Percentiles rank a stretch among this genome's conserved stretches.
Evolutionary conservation across 164 flowering plant genomes (phyloP).

Genomic region (Buxus sempervirens): DNA sequence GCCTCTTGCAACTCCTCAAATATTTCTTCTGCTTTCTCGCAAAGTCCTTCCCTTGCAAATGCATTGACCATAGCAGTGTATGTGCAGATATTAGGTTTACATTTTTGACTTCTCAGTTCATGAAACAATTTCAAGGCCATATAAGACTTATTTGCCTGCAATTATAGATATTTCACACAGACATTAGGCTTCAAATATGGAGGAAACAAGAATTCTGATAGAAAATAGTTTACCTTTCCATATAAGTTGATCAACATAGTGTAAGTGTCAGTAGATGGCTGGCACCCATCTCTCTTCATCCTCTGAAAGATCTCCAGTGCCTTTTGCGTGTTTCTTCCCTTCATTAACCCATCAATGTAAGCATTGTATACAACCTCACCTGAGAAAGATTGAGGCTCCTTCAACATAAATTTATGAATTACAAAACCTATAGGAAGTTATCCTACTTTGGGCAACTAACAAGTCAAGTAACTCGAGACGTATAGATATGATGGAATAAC

Average conservation of each 20-base stretch:
- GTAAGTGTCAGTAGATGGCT: constrained; percentile 69
- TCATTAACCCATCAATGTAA: constrained; percentile 73
- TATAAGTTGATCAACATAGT: constrained; percentile 82
- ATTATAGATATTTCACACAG: not conserved
- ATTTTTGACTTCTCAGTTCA: constrained; percentile 64
- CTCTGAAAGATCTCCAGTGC: constrained; percentile 69
- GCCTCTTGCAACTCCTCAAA: constrained; percentile 86
- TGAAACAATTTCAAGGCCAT: constrained; percentile 74
- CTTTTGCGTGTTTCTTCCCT: constrained; percentile 50
- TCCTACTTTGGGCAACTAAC: no score
- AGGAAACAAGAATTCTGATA: not conserved
- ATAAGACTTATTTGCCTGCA: constrained; percentile 60
- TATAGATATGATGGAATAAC: not conserved
- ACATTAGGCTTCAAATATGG: no score
- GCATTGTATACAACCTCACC: constrained; percentile 81
- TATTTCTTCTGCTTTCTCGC: constrained; percentile 89
- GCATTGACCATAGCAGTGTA: constrained; percentile 86
- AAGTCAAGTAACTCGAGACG: not conserved
- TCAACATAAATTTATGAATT: constrained; percentile 5
- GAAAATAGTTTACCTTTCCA: constrained; percentile 53
- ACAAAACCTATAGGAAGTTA: no score
- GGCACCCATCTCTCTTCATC: constrained; percentile 72
- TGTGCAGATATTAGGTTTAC: constrained; percentile 80
- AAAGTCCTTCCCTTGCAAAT: constrained; percentile 85
- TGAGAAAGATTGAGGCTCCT: constrained; percentile 22